Conservation (phyloP, 2,329 filamentous ascomycete genomes). For the Verticillium nonalfalfae region DNA sequence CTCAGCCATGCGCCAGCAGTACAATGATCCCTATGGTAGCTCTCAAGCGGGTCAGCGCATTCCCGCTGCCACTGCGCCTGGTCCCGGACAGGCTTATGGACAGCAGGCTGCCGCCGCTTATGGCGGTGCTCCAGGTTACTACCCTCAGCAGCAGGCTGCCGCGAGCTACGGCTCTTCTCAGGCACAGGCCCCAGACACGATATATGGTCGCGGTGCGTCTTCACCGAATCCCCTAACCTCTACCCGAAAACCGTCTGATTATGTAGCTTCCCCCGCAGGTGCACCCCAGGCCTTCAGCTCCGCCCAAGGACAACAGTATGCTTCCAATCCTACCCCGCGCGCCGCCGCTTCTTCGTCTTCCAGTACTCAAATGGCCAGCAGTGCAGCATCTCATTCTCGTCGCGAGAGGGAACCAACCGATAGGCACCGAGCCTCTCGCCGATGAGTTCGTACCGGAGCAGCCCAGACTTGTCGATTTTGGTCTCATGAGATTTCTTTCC, state of each 20-base stretch:
- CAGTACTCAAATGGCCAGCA: conserved; percentile 30
- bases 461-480: conserved; percentile 3
- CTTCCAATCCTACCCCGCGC: conserved; percentile 34
- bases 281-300: conserved; percentile 23
- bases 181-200: conserved; percentile 42
- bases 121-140: conserved; percentile 18
- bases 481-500: conserved; percentile 11
- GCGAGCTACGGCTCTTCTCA: conserved; percentile 2
- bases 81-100: conserved; percentile 10
- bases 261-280: conserved; percentile 47
- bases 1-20: not conserved
- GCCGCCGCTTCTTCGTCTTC: conserved; percentile 25
- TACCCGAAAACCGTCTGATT: conserved; percentile 29
- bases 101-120: conserved; percentile 8
- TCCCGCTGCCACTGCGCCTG: conserved; percentile 6
- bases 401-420: conserved; percentile 33
- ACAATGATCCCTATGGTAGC: conserved; percentile 8
- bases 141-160: conserved; percentile 6
- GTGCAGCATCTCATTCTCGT: conserved; percentile 21
- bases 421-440: conserved; percentile 30
- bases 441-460: conserved; percentile 12
- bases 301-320: conserved; percentile 45
- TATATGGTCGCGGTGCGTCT: conserved; percentile 57
- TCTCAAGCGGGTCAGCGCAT: conserved; percentile 5
- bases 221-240: conserved; percentile 7